These are phyloP conservation scores for Cucurbita ficifolia DNA, from an alignment of 306 rosid genomes.

Conservation along the genomic window DNA sequence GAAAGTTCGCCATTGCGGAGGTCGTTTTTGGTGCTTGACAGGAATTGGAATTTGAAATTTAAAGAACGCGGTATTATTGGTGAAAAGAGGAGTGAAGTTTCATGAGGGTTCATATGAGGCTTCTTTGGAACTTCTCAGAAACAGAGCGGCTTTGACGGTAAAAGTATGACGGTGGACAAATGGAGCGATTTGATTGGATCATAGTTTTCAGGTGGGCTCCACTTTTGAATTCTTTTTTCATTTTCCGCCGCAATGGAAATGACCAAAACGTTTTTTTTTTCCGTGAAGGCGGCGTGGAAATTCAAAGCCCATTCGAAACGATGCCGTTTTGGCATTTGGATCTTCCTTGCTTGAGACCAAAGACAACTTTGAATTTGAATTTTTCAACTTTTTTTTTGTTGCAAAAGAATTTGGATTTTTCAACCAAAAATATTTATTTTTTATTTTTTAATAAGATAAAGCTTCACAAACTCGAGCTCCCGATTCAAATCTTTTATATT, in stretches of 20 bases:
- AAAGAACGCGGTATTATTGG: not conserved
- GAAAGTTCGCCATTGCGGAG: not conserved
- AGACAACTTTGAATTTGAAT: not conserved
- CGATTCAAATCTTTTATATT: too few species aligned
- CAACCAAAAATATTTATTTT: not conserved
- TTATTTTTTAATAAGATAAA: too few species aligned
- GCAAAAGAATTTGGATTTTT: not conserved
- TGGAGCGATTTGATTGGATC: not conserved
- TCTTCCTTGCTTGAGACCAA: not conserved
- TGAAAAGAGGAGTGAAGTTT: not conserved
- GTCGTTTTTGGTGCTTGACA: not conserved
- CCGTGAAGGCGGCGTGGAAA: slow-evolving; percentile 1
- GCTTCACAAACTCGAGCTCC: too few species aligned
- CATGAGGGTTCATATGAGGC: not conserved
- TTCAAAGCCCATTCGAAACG: not conserved
- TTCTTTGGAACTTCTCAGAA: slow-evolving; percentile 1
- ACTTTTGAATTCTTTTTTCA: not conserved
- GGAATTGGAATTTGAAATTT: not conserved
- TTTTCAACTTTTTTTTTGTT: not conserved
- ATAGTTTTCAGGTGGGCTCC: not conserved
- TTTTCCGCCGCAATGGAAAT: not conserved
- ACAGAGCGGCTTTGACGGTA: not conserved
- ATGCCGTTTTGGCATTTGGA: not conserved
- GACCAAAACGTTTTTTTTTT: not conserved
- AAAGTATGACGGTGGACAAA: not conserved